A percentile compares a stretch with the other conserved stretches of the same genome.
phyloP scores from a whole-genome alignment of 2,329 filamentous ascomycete species.

The Domatiomyces globalis region DNA sequence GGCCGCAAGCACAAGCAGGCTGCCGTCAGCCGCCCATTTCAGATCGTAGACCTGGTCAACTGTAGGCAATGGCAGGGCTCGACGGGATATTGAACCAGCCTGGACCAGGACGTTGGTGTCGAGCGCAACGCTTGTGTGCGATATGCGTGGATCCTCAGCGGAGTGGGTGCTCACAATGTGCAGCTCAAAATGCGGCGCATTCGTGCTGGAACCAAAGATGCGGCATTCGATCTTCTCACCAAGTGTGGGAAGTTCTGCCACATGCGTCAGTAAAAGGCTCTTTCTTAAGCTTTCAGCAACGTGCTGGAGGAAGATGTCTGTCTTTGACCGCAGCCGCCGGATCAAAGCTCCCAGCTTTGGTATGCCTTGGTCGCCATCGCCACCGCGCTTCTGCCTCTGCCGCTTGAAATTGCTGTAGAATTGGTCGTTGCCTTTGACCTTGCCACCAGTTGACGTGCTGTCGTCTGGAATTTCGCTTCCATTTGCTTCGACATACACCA shows the following conservation, averaged over 20 bases:
- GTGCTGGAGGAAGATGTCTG: constrained; percentile 48
- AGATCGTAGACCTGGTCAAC: constrained; percentile 43
- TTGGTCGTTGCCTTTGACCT: constrained; percentile 20
- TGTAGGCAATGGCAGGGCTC: background rate
- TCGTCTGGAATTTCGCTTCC: constrained; percentile 11
- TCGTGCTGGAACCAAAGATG: background rate
- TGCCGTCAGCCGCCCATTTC: constrained; percentile 52
- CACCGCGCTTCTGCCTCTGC: constrained; percentile 33
- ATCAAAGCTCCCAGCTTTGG: constrained; percentile 52
- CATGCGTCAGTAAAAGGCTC: constrained; percentile 45
- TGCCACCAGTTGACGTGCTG: too few species aligned
- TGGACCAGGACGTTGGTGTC: background rate
- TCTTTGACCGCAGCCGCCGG: constrained; percentile 43
- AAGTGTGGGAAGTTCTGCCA: constrained; percentile 5
- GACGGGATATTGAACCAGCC: background rate
- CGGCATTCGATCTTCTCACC: background rate
- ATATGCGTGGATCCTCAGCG: background rate
- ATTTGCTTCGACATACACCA: constrained; percentile 22
- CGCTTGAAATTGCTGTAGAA: constrained; percentile 34
- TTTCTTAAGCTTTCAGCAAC: constrained; percentile 57
- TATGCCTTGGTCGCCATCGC: constrained; percentile 33
- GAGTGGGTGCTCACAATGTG: background rate
- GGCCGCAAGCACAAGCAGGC: constrained; percentile 45
- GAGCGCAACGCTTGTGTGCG: background rate
- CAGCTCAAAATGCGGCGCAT: background rate